phyloP scores from a whole-genome alignment of 352 stramenopile species.

The Phytopythium aichiense region DNA sequence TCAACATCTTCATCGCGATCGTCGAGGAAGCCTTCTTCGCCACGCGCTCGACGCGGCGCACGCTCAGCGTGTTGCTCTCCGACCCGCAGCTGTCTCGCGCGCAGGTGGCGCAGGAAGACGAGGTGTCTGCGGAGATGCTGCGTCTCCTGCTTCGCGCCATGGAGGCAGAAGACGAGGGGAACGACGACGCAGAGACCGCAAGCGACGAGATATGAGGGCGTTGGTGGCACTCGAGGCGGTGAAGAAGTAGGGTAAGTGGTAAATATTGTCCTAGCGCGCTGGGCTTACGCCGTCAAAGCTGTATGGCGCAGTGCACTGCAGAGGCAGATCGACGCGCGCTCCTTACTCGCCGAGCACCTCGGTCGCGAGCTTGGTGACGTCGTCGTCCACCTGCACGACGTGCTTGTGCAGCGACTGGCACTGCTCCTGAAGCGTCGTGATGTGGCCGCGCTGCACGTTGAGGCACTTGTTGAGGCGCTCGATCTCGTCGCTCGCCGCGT shows the following conservation, averaged over 20 bases:
- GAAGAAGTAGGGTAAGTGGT: background rate
- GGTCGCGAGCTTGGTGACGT: constrained; percentile 78
- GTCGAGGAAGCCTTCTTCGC: constrained; percentile 91
- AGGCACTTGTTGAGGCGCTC: constrained; percentile 83
- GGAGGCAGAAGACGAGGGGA: constrained; percentile 19
- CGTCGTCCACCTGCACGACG: constrained; percentile 81
- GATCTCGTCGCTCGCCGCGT: constrained; percentile 77
- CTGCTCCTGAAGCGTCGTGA: constrained; percentile 81
- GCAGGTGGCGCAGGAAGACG: constrained; percentile 31
- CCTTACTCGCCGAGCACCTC: constrained; percentile 72
- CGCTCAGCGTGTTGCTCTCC: constrained; percentile 55
- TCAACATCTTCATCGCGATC: constrained; percentile 92
- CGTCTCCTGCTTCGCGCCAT: constrained; percentile 43
- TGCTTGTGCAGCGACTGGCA: constrained; percentile 83
- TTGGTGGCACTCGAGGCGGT: background rate
- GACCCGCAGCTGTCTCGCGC: constrained; percentile 35
- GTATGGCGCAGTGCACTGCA: too few species aligned
- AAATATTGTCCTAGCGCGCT: background rate
- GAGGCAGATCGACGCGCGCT: background rate
- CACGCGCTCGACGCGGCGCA: constrained; percentile 58
- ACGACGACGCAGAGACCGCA: background rate
- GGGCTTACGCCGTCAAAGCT: too few species aligned
- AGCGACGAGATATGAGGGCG: background rate
- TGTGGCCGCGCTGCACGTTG: constrained; percentile 77
- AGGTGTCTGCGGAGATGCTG: constrained; percentile 58